These are phyloP conservation scores for Macrolepiota fuliginosa DNA, from an alignment of 768 basidiomycete genomes.

Conservation along the genomic window DNA sequence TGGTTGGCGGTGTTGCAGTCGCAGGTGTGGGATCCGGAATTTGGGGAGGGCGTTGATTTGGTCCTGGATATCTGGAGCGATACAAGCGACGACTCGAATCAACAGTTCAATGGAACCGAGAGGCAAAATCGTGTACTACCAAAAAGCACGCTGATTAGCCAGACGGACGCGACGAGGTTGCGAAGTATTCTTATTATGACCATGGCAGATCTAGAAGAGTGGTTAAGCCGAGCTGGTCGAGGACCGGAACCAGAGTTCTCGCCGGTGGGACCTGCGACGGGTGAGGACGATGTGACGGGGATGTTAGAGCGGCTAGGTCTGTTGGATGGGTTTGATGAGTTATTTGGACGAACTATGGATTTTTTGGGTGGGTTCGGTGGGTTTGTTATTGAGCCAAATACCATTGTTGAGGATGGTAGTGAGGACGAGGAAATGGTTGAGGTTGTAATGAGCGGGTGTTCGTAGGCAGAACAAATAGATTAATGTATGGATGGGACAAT, in stretches of 20 bases:
- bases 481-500: not conserved
- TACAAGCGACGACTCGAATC: not conserved
- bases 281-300: conserved; percentile 32
- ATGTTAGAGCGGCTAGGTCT: conserved; percentile 51
- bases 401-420: conserved; percentile 13
- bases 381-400: conserved; percentile 19
- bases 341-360: conserved; percentile 61
- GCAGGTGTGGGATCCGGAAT: conserved; percentile 64
- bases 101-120: too few species aligned
- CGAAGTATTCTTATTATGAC: conserved; percentile 64
- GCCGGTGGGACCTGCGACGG: conserved; percentile 20
- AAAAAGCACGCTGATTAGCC: conserved; percentile 29
- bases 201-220: conserved; percentile 63
- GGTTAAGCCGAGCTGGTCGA: conserved; percentile 41
- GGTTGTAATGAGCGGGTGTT: not conserved
- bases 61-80: not conserved
- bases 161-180: conserved; percentile 73
- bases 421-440: conserved; percentile 11
- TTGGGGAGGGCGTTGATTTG: conserved; percentile 33
- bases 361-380: conserved; percentile 50
- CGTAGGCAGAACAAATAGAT: conserved; percentile 1
- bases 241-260: not conserved
- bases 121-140: not conserved
- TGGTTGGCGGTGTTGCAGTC: conserved; percentile 66
- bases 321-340: conserved; percentile 59